Percentiles rank a stretch among this genome's conserved stretches.
Conservation (phyloP, 192 early-diverging fungal species). For the Nowakowskiella sp. region DNA sequence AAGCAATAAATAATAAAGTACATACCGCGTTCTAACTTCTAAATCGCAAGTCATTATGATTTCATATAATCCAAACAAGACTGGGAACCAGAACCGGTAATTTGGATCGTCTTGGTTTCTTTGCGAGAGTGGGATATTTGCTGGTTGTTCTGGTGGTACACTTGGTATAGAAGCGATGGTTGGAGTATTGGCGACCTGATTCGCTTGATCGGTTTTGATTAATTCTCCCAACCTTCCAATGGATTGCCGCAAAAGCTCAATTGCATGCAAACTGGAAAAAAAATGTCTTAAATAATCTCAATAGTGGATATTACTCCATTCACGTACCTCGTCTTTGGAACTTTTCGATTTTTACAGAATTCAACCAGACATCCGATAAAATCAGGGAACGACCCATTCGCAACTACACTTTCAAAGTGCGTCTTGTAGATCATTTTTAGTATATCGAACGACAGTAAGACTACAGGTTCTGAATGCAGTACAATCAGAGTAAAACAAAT, state of each 20-base stretch:
- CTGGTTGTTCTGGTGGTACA: neutral
- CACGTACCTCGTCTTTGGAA: constrained; percentile 54
- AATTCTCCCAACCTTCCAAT: constrained; percentile 37
- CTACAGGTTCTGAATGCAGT: constrained; percentile 39
- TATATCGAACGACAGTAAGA: constrained; percentile 71
- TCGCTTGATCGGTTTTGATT: neutral
- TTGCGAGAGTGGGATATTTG: neutral
- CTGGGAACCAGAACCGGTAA: constrained; percentile 69
- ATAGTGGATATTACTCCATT: neutral
- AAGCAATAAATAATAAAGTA: constrained; percentile 20
- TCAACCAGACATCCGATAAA: constrained; percentile 40
- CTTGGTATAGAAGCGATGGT: neutral
- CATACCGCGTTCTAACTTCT: constrained; percentile 72
- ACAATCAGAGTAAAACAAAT: constrained; percentile 53
- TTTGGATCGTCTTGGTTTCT: constrained; percentile 40
- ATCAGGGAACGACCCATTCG: constrained; percentile 44
- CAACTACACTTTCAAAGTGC: constrained; percentile 57
- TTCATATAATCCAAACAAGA: constrained; percentile 80
- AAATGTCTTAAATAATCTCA: neutral
- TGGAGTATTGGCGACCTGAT: neutral
- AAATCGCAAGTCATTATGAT: constrained; percentile 87
- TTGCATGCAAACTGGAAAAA: constrained; percentile 41
- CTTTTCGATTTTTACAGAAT: constrained; percentile 63
- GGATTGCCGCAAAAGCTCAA: constrained; percentile 39
- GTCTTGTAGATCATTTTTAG: constrained; percentile 53